Percentiles rank a stretch among this genome's conserved stretches.
These are phyloP conservation scores for peach (Prunus persica) DNA, from an alignment of 306 rosid species.

Conservation along the genomic window Prunus_persica_NCBIv2 NC_034014.1:9116001-9116500, in stretches of 20 bases:
- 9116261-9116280: neutral
- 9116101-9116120: neutral
- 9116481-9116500: neutral
- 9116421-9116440: neutral
- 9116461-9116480: neutral
- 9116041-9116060: neutral
- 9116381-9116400: neutral
- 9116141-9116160: conserved; percentile 1
- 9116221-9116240: neutral
- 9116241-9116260: neutral
- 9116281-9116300: neutral
- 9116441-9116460: neutral
- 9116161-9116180: neutral
- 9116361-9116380: neutral
- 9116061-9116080: conserved; percentile 3
- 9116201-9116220: neutral
- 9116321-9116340: neutral
- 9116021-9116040: neutral
- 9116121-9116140: neutral
- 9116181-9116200: neutral
- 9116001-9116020: neutral
- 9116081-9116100: conserved; percentile 1
- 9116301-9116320: neutral
- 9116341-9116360: neutral
- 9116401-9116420: neutral